These are phyloP conservation scores for Eutrema japonicum DNA, from an alignment of 345 rosid species.

Conservation along the genomic window DNA sequence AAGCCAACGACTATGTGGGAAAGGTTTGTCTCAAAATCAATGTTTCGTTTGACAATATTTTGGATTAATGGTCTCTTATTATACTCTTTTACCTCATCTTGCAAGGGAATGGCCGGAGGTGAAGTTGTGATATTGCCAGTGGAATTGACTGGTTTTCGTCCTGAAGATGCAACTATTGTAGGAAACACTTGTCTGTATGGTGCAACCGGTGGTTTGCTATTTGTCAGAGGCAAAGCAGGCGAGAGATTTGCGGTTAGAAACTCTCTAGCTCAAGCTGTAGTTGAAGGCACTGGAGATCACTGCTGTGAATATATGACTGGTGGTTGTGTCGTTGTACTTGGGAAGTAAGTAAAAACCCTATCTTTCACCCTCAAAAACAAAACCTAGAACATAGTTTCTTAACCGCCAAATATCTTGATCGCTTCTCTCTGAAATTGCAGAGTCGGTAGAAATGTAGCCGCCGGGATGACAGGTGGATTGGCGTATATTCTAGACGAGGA, in stretches of 20 bases:
- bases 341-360: slow-evolving; percentile 70
- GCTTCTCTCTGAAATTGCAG: slow-evolving; percentile 51
- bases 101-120: slow-evolving; percentile 98
- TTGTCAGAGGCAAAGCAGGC: slow-evolving; percentile 95
- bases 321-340: slow-evolving; percentile 94
- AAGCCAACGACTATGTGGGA: slow-evolving; percentile 98
- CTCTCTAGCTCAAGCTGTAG: slow-evolving; percentile 94
- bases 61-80: neutral
- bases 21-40: slow-evolving; percentile 58
- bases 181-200: slow-evolving; percentile 98
- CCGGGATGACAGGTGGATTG: slow-evolving; percentile 99
- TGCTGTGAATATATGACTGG: slow-evolving; percentile 99
- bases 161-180: slow-evolving; percentile 94
- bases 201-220: slow-evolving; percentile 95
- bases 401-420: neutral
- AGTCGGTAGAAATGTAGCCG: slow-evolving; percentile 98
- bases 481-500: slow-evolving; percentile 93
- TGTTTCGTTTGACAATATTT: neutral
- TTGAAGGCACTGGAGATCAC: slow-evolving; percentile 99
- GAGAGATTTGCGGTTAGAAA: slow-evolving; percentile 98
- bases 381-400: neutral
- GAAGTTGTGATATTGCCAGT: slow-evolving; percentile 86
- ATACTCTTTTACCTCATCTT: neutral
- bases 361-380: neutral
- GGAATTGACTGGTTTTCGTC: slow-evolving; percentile 73